Evolutionary conservation across 352 stramenopile genomes (phyloP), one percentile per base, ranked within the genome.

Genomic region (Globisporangium barbulae): DNA sequence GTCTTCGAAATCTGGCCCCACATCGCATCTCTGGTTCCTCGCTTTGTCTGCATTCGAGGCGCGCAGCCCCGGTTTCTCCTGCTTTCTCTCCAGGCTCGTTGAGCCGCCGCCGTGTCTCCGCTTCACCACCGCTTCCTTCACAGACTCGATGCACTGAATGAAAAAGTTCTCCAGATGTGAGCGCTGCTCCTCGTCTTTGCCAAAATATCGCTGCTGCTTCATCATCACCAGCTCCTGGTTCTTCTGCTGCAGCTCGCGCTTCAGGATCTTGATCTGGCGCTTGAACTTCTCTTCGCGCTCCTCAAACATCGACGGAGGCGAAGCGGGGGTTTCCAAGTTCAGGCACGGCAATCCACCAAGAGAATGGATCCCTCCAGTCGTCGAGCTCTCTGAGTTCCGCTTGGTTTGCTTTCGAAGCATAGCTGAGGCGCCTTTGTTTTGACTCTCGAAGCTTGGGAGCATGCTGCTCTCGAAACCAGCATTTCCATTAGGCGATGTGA

Each of bases 111-210:
- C 79, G 8, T 76, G 69, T 61, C 84, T 64, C 60, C 76, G 69
- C 55, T 69, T 54, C 7, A 85, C 72, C 52, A 91, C 83, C 58
- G 93, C 85, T 3, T 88, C 76, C 65, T 95, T 96, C 35, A 96
- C 81, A 0, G 84, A 82, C 10, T 94, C 78, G n/a, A 97, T 68
- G 64, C 85, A 94, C 59, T 89, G 73, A 50, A 93, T 65, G 52
- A 96, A 95, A 41, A 95, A 89, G 21, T 74, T 75, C 59, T 94
- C 82, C 22, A 95, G 66, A 17, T 78, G 73, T 5, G 81, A 82
- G 5, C 75, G 72, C 12, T 73, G 73, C 19, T 71, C 60, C 6
- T 73, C 78, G 22, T 73, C 70, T 13, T 63, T 65, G 9, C 49
- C 57, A 4, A 80, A 22, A 6, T 74, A n/a, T 9, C 73, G 65